These are phyloP conservation scores for Phtheirospermum japonicum DNA, from an alignment of 257 asterid genomes.

Conservation along the genomic window DNA sequence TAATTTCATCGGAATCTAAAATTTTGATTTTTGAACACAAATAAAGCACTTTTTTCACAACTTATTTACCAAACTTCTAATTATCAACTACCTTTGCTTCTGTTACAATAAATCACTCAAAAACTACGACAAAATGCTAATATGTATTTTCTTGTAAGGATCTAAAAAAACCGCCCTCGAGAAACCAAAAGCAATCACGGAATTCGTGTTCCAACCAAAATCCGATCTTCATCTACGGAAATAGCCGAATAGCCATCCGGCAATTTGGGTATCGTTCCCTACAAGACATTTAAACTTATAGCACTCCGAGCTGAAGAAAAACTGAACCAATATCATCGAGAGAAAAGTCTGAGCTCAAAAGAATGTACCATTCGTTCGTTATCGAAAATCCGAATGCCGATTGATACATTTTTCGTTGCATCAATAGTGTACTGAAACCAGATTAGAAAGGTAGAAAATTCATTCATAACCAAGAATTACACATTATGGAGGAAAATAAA, in stretches of 20 bases:
- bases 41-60: background rate
- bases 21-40: background rate
- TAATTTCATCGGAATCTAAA: too few species aligned
- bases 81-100: background rate
- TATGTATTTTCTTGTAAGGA: background rate
- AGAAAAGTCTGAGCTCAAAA: background rate
- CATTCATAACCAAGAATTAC: slow-evolving; percentile 27
- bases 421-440: slow-evolving; percentile 31
- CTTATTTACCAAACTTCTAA: background rate
- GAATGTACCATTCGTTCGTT: slow-evolving; percentile 18
- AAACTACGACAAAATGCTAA: background rate
- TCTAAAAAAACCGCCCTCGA: slow-evolving; percentile 49
- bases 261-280: slow-evolving; percentile 62
- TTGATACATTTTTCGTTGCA: slow-evolving; percentile 21
- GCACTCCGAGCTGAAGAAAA: slow-evolving; percentile 4
- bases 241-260: slow-evolving; percentile 52
- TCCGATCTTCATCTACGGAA: slow-evolving; percentile 50
- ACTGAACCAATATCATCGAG: background rate
- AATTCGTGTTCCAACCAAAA: slow-evolving; percentile 46
- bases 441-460: slow-evolving; percentile 26
- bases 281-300: slow-evolving; percentile 21
- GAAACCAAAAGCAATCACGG: slow-evolving; percentile 74
- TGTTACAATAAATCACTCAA: background rate
- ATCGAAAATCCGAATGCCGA: slow-evolving; percentile 26
- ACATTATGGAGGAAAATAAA: slow-evolving; percentile 16